Evolutionary conservation across 345 rosid species (phyloP), one percentile per base, ranked within the genome.

Genomic region (Pugionium cornutum): DNA sequence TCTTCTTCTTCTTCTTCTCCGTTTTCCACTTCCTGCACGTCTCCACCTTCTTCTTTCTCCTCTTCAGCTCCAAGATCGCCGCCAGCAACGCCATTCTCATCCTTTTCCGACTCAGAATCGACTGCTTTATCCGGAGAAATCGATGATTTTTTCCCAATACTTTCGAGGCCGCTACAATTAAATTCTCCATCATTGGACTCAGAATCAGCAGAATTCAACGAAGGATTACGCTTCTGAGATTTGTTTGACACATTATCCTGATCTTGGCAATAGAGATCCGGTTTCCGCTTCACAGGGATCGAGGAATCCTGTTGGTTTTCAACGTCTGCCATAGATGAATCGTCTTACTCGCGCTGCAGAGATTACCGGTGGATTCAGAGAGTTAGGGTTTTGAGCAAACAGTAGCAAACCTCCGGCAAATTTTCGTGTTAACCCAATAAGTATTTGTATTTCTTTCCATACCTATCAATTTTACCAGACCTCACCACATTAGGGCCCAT

Each of bases 201-300:
- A n/a, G 72, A 62, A 43, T 58, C 54, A 56, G 56, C 44, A 61
- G 64, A 27, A 35, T 31, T 67, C 45, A 71, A 46, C 11, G 68
- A 37, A 4, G 64, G 51, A 27, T 67, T 69, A 35, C 70, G 77
- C 66, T 83, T 84, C 41, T 32, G 89, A 46, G 83, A 33, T 69
- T 84, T 84, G 64, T 29, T 73, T 1, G 82, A 67, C 33, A 33
- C 65, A 11, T 36, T 42, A n/a, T 76, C 75, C 40, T 67, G 46
- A 8, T 61, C 78, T 34, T 75, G 72, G 64, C 71, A 68, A 54
- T 9, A 41, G 61, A 70, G 70, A 59, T 88, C 84, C 34, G 80
- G 55, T 66, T 84, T 86, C 6, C 95, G 83, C 76, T 88, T 88
- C 42, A 78, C 46, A 1, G 84, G 75, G 69, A 85, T 82, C 80